Evolutionary conservation across 352 stramenopile species (phyloP), one percentile per base, ranked within the genome.

Genomic region (Globisporangium yorkense): DNA sequence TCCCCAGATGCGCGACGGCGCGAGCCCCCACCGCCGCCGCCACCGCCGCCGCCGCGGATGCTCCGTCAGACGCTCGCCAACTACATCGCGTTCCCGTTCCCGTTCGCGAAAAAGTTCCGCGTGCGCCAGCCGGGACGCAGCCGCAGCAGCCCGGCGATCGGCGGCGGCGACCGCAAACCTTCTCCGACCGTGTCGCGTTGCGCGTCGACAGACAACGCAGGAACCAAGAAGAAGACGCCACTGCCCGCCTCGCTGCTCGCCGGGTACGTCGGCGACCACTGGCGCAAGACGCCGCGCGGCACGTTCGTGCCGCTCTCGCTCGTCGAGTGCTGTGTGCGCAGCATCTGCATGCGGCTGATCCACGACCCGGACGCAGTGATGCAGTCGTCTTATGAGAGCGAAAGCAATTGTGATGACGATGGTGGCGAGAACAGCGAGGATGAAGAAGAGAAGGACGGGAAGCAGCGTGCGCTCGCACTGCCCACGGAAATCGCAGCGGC

Each of bases 31-130:
- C 60, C 44, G 5, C 59, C 48, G 1, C 45, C 47, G 21, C 55
- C 47, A 5, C 58, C 47, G n/a, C 33, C 39, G 3, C 59, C 57
- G 13, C 56, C 74, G 27, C 48, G 63, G 49, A 54, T 59, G 43
- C 70, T 82, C 46, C 80, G 71, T 24, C 78, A 86, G 60, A 80
- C 79, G 16, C 71, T 92, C 5, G 72, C 71, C 29, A 92, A 77
- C 65, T 92, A 92, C 63, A 71, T 89, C 18, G 79, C 79, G 15
- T 92, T 92, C 60, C 76, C 82, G 47, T 92, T 92, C 63, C 82
- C 82, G 18, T 92, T 89, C 29, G 70, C 74, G 0, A 77, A 67
- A 33, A 84, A 84, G 41, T 59, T 65, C 39, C 47, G 55, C 21
- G 48, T 52, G 18, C 27, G 41, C 51, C 49, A 69, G 51, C 33